phyloP scores from a whole-genome alignment of 1,284 basidiomycete genomes.

The Ceratobasidium sp. region DNA sequence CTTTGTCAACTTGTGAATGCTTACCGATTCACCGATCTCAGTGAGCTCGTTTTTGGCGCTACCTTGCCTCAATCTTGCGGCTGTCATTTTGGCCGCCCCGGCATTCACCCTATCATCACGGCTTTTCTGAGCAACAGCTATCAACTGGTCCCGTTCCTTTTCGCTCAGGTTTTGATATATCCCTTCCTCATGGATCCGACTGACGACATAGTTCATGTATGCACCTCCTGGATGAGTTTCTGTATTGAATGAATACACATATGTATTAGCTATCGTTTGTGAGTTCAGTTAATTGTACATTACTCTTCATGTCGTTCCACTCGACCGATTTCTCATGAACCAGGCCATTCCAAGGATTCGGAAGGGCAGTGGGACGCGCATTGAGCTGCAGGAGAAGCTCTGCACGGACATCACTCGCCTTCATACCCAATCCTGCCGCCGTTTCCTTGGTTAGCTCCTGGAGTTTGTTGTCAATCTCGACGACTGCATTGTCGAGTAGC shows the following conservation, averaged over 20 bases:
- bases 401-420: neutral
- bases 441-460: neutral
- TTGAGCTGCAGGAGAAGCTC: neutral
- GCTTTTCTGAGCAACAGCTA: neutral
- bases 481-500: neutral
- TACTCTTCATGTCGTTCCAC: neutral
- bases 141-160: neutral
- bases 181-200: neutral
- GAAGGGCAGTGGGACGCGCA: neutral
- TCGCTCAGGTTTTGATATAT: neutral
- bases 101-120: neutral
- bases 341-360: conserved; percentile 2
- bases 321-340: conserved; percentile 4
- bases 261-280: too few species aligned
- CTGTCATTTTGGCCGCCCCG: neutral
- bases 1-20: neutral
- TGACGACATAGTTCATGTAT: conserved; percentile 1
- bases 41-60: neutral
- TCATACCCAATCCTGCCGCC: neutral
- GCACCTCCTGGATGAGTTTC: neutral
- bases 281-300: too few species aligned
- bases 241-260: too few species aligned
- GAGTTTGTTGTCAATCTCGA: neutral
- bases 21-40: neutral
- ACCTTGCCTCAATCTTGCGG: neutral